Evolutionary conservation across 2,329 filamentous ascomycete species (phyloP), one percentile per base, ranked within the genome.

Genomic region (Tolypocladium guangdongense): DNA sequence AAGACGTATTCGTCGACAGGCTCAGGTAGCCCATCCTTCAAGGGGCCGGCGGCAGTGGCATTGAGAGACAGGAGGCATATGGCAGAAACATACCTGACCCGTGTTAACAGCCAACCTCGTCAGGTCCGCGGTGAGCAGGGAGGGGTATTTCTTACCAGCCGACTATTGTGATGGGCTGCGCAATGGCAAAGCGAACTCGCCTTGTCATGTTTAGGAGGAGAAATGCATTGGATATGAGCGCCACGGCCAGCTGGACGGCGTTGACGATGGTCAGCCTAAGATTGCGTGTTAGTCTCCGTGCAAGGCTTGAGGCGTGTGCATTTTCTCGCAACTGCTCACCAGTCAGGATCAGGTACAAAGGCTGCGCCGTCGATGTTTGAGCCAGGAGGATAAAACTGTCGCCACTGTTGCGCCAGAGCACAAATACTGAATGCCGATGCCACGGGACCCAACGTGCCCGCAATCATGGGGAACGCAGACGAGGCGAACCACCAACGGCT

Each of bases 361-460:
- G 58, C 36, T 0, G 81, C 83, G 1, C 72, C 63, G 11, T 77
- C 70, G 7, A 78, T 63, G 2, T 76, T 65, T 6, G 76, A 71
- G 0, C 73, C 72, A 0, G 76, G 74, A 1, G 68, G 65, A 6
- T 80, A 69, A 49, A 74, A 73, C 64, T 85, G 80, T 56, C 88
- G 78, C 91, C 90, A 96, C 24, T 82, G 82, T 32, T 83, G 84
- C 1, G 89, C 88, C n/a, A 96, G 76, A 8, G 90, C 88, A 56
- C 87, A 90, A 55, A 96, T 90, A 54, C 87, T 92, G 69, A 93
- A 87, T 33, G 93, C 84, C 54, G 91, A 95, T 3, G 91, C 91
- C 11, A 95, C 80, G 0, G 91, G 91, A 1, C 89, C 90, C 2
- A 93, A 78, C 0, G 90, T 90, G 36, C 89, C 90, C 2, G 90